Conservation (phyloP, 805 yeast genomes). For the Saccharomycopsis lassenensis region DNA sequence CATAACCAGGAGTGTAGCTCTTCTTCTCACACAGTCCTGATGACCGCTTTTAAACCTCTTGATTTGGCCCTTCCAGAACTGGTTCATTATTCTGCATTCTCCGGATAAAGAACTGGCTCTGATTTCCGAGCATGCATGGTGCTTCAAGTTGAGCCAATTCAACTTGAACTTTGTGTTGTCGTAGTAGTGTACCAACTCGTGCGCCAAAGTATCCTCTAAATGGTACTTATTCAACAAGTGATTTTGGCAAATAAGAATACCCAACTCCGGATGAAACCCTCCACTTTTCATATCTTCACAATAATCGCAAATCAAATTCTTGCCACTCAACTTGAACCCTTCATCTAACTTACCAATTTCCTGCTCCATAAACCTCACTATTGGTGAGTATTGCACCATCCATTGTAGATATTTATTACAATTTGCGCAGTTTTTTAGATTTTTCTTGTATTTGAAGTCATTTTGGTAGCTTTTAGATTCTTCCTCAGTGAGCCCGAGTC, state of each 20-base stretch:
- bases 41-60: slow-evolving; percentile 62
- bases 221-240: slow-evolving; percentile 65
- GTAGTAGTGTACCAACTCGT: slow-evolving; percentile 88
- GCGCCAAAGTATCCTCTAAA: slow-evolving; percentile 83
- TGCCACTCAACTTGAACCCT: slow-evolving; percentile 31
- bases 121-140: slow-evolving; percentile 95
- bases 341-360: slow-evolving; percentile 53
- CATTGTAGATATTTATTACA: slow-evolving; percentile 75
- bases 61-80: slow-evolving; percentile 40
- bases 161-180: slow-evolving; percentile 83
- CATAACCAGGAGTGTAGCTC: slow-evolving; percentile 75
- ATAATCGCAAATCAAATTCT: slow-evolving; percentile 51
- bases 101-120: slow-evolving; percentile 90
- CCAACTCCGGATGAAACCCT: slow-evolving; percentile 86
- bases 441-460: slow-evolving; percentile 35
- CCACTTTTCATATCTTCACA: slow-evolving; percentile 83
- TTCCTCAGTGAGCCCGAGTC: slow-evolving; percentile 46
- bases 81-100: slow-evolving; percentile 86
- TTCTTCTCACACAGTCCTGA: slow-evolving; percentile 80
- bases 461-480: slow-evolving; percentile 46
- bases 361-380: slow-evolving; percentile 77
- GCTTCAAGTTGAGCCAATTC: slow-evolving; percentile 74
- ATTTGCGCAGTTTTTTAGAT: slow-evolving; percentile 44
- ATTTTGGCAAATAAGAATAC: slow-evolving; percentile 81
- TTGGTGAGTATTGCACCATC: slow-evolving; percentile 72